Conservation (phyloP, 768 basidiomycete species). For the Russula earlei region DNA sequence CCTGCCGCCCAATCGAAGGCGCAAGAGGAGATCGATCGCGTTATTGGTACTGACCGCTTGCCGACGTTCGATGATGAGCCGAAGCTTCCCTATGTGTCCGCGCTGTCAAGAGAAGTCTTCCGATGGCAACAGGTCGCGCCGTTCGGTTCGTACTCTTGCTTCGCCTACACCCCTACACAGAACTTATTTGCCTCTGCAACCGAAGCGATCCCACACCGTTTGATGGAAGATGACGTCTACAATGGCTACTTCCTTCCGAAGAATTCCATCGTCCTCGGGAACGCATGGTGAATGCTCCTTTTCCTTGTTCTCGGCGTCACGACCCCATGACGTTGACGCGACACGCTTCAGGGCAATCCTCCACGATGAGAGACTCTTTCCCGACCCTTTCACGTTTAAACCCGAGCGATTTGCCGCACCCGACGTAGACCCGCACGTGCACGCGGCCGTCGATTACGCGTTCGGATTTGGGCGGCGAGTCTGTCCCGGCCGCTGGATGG, state of each 20-base stretch:
- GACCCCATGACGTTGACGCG: neutral
- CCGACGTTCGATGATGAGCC: slow-evolving; percentile 23
- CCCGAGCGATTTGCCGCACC: slow-evolving; percentile 25
- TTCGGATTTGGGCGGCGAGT: slow-evolving; percentile 23
- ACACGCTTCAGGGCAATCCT: slow-evolving; percentile 15
- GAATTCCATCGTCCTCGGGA: slow-evolving; percentile 17
- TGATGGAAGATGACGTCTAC: slow-evolving; percentile 21
- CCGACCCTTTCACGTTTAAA: slow-evolving; percentile 25
- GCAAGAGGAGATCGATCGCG: slow-evolving; percentile 24
- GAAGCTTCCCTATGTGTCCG: slow-evolving; percentile 21
- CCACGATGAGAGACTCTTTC: slow-evolving; percentile 24
- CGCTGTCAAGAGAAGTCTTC: slow-evolving; percentile 21
- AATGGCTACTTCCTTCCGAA: slow-evolving; percentile 24
- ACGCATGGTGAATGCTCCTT: slow-evolving; percentile 14
- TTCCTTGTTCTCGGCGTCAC: no score
- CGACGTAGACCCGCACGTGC: slow-evolving; percentile 7
- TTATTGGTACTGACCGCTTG: slow-evolving; percentile 22
- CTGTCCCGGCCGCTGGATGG: slow-evolving; percentile 22
- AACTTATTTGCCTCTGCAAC: neutral
- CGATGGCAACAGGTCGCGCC: slow-evolving; percentile 23
- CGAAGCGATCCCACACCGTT: slow-evolving; percentile 20
- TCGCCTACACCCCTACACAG: no score
- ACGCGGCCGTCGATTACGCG: slow-evolving; percentile 16
- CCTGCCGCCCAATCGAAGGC: slow-evolving; percentile 20
- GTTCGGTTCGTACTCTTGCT: slow-evolving; percentile 10